Evolutionary conservation across 164 flowering plant genomes (phyloP).

Genomic region (Vitis riparia): DNA sequence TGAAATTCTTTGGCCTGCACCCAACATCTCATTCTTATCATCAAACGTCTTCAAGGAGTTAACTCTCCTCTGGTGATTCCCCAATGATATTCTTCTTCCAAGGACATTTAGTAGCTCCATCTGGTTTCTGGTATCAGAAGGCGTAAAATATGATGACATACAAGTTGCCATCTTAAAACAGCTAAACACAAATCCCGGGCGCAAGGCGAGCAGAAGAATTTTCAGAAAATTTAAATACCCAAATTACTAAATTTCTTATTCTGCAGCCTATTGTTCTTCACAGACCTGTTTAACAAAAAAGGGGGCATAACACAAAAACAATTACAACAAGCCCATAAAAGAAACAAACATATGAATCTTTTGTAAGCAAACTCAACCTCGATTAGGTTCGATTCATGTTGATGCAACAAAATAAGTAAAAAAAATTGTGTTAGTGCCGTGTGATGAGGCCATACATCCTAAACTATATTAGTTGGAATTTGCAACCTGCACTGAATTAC

Average conservation of each 20-base stretch:
- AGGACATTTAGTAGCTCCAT: conserved; percentile 44
- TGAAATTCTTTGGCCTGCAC: conserved; percentile 29
- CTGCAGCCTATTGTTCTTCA: neutral
- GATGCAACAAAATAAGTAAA: neutral
- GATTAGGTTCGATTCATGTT: neutral
- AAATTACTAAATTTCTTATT: conserved; percentile 4
- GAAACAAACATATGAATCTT: neutral
- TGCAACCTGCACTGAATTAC: neutral
- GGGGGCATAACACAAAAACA: neutral
- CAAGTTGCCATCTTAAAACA: conserved; percentile 46
- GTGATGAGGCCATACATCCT: neutral
- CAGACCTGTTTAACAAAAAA: conserved; percentile 9
- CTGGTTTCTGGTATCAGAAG: conserved; percentile 45
- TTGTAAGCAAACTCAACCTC: neutral
- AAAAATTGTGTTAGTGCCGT: neutral
- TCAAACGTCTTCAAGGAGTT: conserved; percentile 39
- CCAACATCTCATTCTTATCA: conserved; percentile 27
- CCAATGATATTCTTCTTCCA: conserved; percentile 40
- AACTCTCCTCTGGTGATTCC: conserved; percentile 28
- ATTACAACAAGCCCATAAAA: neutral
- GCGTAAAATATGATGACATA: conserved; percentile 32
- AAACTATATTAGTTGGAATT: neutral
- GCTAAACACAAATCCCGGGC: conserved; percentile 1
- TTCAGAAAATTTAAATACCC: neutral
- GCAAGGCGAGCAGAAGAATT: neutral